Percentiles rank a stretch among this genome's conserved stretches.
Conservation (phyloP, 2,329 filamentous ascomycete species). For the Elsinoe arachidis region DNA sequence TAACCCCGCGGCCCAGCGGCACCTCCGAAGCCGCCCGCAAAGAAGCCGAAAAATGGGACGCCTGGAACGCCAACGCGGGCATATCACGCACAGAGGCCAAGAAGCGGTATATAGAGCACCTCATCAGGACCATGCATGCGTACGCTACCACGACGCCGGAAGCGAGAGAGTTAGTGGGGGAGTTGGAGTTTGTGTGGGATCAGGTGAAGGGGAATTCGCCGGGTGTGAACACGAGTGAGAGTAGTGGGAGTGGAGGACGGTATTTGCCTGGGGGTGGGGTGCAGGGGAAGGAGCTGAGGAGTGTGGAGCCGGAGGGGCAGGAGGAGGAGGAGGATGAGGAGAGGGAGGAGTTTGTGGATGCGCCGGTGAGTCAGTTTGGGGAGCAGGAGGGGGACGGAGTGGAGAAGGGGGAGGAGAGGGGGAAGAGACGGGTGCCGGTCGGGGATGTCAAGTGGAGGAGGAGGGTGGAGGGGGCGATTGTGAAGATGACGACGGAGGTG, state of each 20-base stretch:
- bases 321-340: conserved; percentile 34
- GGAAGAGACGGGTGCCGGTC: conserved; percentile 16
- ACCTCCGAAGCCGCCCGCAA: conserved; percentile 16
- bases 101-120: conserved; percentile 80
- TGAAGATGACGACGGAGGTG: conserved; percentile 84
- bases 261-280: conserved; percentile 1
- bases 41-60: conserved; percentile 55
- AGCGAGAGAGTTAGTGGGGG: conserved; percentile 75
- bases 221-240: conserved; percentile 16
- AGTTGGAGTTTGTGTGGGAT: conserved; percentile 99
- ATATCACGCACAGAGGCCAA: conserved; percentile 87
- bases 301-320: conserved; percentile 48
- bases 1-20: conserved; percentile 71
- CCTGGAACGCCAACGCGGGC: conserved; percentile 83
- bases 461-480: conserved; percentile 75
- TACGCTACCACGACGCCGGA: conserved; percentile 82
- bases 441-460: conserved; percentile 60
- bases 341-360: conserved; percentile 23
- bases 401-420: conserved; percentile 12
- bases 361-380: conserved; percentile 17
- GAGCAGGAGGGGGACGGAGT: conserved; percentile 7
- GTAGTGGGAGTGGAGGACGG: conserved; percentile 4
- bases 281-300: conserved; percentile 52
- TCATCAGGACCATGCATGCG: conserved; percentile 94
- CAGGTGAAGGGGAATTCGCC: conserved; percentile 71